These are phyloP conservation scores for Malassezia arunalokei DNA, from an alignment of 1,284 basidiomycete genomes.

Conservation along the genomic window DNA sequence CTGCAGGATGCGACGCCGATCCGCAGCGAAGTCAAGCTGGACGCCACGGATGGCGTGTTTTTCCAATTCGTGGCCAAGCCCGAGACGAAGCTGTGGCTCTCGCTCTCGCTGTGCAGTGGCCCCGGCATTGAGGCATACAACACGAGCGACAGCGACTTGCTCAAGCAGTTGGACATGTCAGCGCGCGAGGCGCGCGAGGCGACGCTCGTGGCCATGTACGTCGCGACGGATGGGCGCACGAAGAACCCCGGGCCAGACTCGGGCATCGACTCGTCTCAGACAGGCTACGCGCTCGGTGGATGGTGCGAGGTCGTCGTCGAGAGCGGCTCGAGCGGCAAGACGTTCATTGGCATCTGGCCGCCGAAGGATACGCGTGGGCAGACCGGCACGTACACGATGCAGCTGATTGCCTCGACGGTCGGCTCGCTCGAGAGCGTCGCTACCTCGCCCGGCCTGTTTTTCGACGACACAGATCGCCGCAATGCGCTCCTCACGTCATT, in stretches of 20 bases:
- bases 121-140: constrained; percentile 36
- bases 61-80: constrained; percentile 22
- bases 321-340: constrained; percentile 19
- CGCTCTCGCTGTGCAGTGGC: constrained; percentile 33
- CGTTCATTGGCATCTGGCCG: constrained; percentile 38
- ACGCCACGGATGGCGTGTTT: constrained; percentile 19
- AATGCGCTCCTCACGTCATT: constrained; percentile 41
- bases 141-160: constrained; percentile 25
- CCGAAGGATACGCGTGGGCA: constrained; percentile 22
- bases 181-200: constrained; percentile 21
- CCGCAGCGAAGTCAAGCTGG: constrained; percentile 18
- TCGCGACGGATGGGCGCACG: constrained; percentile 20
- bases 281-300: constrained; percentile 29
- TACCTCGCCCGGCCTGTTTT: constrained; percentile 16
- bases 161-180: constrained; percentile 18
- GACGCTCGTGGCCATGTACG: constrained; percentile 29
- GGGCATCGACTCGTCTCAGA: not conserved
- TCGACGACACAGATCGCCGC: constrained; percentile 42
- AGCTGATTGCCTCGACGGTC: constrained; percentile 20
- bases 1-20: constrained; percentile 25
- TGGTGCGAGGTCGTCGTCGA: constrained; percentile 21
- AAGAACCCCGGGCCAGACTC: constrained; percentile 23
- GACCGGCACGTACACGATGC: constrained; percentile 22
- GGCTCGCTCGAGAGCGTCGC: constrained; percentile 27
- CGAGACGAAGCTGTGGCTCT: constrained; percentile 21